Evolutionary conservation across 2,329 filamentous ascomycete genomes (phyloP).

Genomic region (Colletotrichum sp.): DNA sequence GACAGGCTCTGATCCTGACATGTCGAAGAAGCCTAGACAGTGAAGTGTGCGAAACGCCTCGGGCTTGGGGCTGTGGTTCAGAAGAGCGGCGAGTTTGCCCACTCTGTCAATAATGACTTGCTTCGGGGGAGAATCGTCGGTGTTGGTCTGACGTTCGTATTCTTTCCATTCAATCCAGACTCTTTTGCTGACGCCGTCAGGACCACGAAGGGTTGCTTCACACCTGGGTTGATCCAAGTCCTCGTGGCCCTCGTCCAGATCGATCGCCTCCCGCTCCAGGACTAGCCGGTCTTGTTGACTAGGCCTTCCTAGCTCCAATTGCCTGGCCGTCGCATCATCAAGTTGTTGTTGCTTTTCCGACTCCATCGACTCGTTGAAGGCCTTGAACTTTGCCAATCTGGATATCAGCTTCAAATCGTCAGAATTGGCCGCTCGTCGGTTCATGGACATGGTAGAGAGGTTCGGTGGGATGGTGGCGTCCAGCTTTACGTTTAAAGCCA

Average conservation of each 20-base stretch:
- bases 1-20: constrained; percentile 26
- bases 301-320: constrained; percentile 42
- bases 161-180: constrained; percentile 59
- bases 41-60: constrained; percentile 54
- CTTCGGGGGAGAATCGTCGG: constrained; percentile 42
- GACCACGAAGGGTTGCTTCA: constrained; percentile 41
- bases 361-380: constrained; percentile 53
- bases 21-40: constrained; percentile 56
- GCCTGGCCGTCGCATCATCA: constrained; percentile 41
- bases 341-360: constrained; percentile 20
- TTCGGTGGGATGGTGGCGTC: constrained; percentile 30
- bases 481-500: constrained; percentile 49
- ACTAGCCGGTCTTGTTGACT: constrained; percentile 34
- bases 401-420: constrained; percentile 44
- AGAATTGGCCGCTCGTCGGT: constrained; percentile 41
- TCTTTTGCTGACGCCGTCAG: constrained; percentile 35
- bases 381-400: constrained; percentile 54
- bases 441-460: constrained; percentile 34
- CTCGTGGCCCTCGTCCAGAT: constrained; percentile 35
- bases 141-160: constrained; percentile 41
- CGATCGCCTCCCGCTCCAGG: constrained; percentile 38
- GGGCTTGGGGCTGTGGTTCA: constrained; percentile 52
- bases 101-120: constrained; percentile 48
- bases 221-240: constrained; percentile 39
- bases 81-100: constrained; percentile 50